These are phyloP conservation scores for Euphorbia lathyris DNA, from an alignment of 345 rosid species.

Conservation along the genomic window DNA sequence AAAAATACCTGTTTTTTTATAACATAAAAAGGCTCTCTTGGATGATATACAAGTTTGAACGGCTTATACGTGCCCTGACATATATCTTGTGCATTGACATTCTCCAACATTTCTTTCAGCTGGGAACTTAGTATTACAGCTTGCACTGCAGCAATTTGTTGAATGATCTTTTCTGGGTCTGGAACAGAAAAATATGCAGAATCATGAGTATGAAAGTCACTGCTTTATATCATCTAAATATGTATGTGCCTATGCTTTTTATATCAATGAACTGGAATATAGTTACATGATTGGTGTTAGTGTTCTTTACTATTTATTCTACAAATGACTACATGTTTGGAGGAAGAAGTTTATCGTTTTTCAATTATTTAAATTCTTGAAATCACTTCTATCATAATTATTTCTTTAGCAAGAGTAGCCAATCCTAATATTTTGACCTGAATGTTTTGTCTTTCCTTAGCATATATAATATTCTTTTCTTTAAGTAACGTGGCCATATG, in stretches of 20 bases:
- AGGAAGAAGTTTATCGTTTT: not conserved
- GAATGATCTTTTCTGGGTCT: constrained; percentile 60
- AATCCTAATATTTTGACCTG: constrained; percentile 2
- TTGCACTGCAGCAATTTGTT: constrained; percentile 62
- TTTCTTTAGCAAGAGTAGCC: not conserved
- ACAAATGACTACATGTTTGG: not conserved
- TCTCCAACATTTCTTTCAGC: constrained; percentile 67
- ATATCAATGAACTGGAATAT: not conserved
- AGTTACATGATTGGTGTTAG: not conserved
- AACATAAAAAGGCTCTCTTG: constrained; percentile 70
- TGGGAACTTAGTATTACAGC: constrained; percentile 65
- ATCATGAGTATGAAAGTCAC: not conserved
- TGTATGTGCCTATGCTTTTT: not conserved
- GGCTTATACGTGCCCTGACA: constrained; percentile 47
- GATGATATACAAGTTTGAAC: constrained; percentile 66
- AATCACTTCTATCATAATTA: not conserved
- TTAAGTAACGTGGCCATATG: too few relatives aligned
- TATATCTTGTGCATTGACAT: constrained; percentile 37
- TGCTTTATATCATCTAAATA: not conserved
- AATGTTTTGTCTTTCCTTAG: not conserved
- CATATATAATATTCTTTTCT: too few relatives aligned
- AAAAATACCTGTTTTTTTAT: constrained; percentile 57
- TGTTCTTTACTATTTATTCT: not conserved
- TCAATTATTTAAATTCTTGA: constrained; percentile 1
- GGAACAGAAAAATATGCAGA: constrained; percentile 25